These are phyloP conservation scores for Ustilago sp. DNA, from an alignment of 1,284 basidiomycete genomes.

Conservation along the genomic window DNA sequence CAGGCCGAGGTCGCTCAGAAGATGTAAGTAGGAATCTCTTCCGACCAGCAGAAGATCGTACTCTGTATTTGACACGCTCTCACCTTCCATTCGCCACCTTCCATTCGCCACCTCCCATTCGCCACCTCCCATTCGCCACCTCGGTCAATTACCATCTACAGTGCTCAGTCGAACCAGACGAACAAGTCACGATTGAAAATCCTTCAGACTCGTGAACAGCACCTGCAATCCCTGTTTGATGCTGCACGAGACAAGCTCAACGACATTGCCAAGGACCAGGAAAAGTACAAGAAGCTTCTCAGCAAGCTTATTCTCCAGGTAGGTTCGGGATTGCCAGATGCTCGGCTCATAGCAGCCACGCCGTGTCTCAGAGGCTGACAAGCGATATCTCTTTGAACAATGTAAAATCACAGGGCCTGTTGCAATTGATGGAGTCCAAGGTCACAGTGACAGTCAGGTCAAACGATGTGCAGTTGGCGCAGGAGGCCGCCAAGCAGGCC, in stretches of 20 bases:
- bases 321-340: conserved; percentile 28
- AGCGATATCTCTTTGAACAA: background rate
- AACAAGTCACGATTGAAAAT: conserved; percentile 92
- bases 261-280: conserved; percentile 78
- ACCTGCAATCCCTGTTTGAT: conserved; percentile 88
- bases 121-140: too few species aligned
- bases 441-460: conserved; percentile 60
- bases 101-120: background rate
- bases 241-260: conserved; percentile 78
- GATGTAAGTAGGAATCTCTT: conserved; percentile 52
- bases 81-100: background rate
- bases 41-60: background rate
- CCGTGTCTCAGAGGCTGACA: background rate
- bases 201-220: conserved; percentile 90
- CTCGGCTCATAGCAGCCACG: background rate
- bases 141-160: conserved; percentile 69
- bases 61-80: background rate
- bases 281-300: conserved; percentile 71
- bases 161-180: conserved; percentile 92
- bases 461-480: conserved; percentile 62
- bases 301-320: conserved; percentile 80
- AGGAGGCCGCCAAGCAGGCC: conserved; percentile 77
- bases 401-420: conserved; percentile 46
- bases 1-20: conserved; percentile 66
- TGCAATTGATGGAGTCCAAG: conserved; percentile 65